Conservation (phyloP, 495 filamentous ascomycete genomes). For the Penicillium paxilli region DNA sequence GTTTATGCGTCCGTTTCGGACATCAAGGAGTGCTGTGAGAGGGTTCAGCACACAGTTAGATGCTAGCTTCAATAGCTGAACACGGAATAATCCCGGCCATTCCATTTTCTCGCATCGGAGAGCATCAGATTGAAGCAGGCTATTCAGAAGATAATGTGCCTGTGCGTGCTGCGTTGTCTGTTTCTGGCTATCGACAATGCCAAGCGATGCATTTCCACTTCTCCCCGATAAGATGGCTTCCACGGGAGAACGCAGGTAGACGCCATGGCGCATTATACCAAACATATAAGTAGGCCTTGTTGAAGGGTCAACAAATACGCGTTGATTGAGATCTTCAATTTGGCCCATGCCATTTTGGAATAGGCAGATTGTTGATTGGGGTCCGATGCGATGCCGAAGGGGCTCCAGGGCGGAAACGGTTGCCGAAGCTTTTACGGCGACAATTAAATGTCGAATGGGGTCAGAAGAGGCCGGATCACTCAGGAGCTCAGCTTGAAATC, state of each 20-base stretch:
- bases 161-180: neutral
- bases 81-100: slow-evolving; percentile 29
- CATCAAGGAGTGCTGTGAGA: slow-evolving; percentile 64
- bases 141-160: slow-evolving; percentile 28
- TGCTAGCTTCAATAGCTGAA: slow-evolving; percentile 71
- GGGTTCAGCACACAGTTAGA: slow-evolving; percentile 76
- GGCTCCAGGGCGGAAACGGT: slow-evolving; percentile 21
- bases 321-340: slow-evolving; percentile 20
- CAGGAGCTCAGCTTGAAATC: slow-evolving; percentile 19
- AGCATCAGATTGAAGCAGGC: slow-evolving; percentile 26
- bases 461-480: neutral
- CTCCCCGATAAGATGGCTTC: slow-evolving; percentile 22
- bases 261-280: slow-evolving; percentile 25
- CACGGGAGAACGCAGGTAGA: slow-evolving; percentile 18
- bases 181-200: slow-evolving; percentile 7
- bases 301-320: slow-evolving; percentile 12
- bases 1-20: slow-evolving; percentile 66
- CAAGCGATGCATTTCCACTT: slow-evolving; percentile 15
- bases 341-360: slow-evolving; percentile 29
- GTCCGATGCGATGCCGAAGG: slow-evolving; percentile 23
- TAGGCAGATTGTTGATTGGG: slow-evolving; percentile 20
- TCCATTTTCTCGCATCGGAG: slow-evolving; percentile 29
- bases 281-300: slow-evolving; percentile 20
- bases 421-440: slow-evolving; percentile 25
- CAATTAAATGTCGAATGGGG: slow-evolving; percentile 21